Conservation (phyloP, 176 grass and related monocot genomes). For the Avena insularis region DNA sequence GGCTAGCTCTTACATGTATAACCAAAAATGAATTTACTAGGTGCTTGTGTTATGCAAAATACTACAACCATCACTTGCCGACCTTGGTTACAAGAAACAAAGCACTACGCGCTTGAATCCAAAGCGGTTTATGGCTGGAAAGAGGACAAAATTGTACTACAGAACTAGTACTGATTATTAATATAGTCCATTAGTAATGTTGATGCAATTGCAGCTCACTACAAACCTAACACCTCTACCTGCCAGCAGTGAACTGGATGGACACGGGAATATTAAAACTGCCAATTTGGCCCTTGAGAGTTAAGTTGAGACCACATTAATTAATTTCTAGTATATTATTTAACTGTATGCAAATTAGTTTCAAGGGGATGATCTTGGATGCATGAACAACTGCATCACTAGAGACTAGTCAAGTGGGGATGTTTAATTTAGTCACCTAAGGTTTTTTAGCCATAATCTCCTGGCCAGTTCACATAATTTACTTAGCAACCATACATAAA, state of each 20-base stretch:
- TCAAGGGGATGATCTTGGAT: background rate
- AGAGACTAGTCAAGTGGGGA: conserved; percentile 22
- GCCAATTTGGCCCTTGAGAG: conserved; percentile 16
- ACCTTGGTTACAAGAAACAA: no score
- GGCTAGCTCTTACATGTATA: no score
- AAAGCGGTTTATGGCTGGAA: no score
- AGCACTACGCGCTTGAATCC: no score
- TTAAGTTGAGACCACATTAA: background rate
- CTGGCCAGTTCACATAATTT: conserved; percentile 13
- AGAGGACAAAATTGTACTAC: no score
- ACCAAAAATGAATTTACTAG: no score
- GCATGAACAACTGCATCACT: background rate
- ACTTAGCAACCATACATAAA: background rate
- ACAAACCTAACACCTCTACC: background rate
- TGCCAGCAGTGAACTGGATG: background rate
- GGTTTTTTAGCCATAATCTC: background rate
- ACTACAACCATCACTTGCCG: no score
- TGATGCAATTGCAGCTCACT: background rate
- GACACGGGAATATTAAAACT: no score
- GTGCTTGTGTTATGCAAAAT: no score
- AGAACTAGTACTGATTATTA: no score
- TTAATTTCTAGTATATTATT: background rate
- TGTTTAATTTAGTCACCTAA: conserved; percentile 15
- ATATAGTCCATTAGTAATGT: background rate
- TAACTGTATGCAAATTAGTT: background rate